Base-by-base conservation (phyloP, 2,329 filamentous ascomycete species). In the Kalmusia sp. region DNA sequence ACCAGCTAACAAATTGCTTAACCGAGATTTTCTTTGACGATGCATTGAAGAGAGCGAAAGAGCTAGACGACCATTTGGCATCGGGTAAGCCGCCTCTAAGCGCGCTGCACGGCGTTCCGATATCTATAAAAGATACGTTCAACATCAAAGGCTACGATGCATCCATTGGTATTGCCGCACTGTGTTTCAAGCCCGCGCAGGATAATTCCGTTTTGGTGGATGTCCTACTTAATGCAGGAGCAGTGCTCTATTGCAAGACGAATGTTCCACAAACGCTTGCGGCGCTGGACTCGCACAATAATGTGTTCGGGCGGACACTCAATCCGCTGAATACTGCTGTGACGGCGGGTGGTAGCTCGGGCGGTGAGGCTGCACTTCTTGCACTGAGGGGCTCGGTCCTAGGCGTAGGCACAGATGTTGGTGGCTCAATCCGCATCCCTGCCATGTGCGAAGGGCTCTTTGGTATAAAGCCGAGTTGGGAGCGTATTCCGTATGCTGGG, bases 191-290 rank as follows among this genome's bases (percentile, higher is more conserved):
- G 19, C 77, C 78, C 3, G 67, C 72, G 6, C 63, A 56, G 1
- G 63, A 68, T 5, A 73, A 76, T 49, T 72, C 77, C 0, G 60
- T 75, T 0, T 64, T 83, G 6, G 79, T 80, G 0, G 70, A 76
- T 11, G 59, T 79, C 21, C 63, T 84, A 11, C 68, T 80, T 2
- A 62, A 64, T 12, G 70, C 76, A 4, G 81, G 81, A 4, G 81
- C 82, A 1, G 76, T 84, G 1, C 56, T 81, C 1, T 80, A 80
- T 57, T 78, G 73, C 65, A 83, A 85, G 65, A 85, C 82, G 3
- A 84, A 84, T 54, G 68, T 84, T 1, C 82, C 83, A 3, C 79
- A 82, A 54, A 83, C 80, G 0, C 75, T 85, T 58, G 80, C 82
- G 78, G 73, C 76, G 4, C 59, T 80, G 12, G 81, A 84, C 57